Evolutionary conservation across 2,329 filamentous ascomycete genomes (phyloP), one percentile per base, ranked within the genome.

Genomic region (Bipolaris zeicola): DNA sequence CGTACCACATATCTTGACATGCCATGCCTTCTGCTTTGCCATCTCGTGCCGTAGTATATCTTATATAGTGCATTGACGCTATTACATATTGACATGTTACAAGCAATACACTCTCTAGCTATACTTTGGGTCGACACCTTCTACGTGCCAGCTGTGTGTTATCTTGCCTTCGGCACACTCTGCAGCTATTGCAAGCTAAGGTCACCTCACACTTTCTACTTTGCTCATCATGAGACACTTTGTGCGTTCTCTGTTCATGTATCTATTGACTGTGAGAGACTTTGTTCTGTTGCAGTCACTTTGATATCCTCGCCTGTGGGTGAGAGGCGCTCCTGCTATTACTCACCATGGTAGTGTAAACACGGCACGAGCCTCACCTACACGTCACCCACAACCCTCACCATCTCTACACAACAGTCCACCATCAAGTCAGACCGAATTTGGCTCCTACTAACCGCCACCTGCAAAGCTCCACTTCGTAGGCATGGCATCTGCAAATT

Each of bases 401-500:
- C 26, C 11, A 14, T 34, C 20, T 26, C 33, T 38, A 22, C 16
- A 45, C 1, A 20, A 8, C 34, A 37, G 5, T 18, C 28, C 34
- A 13, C 11, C 7, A 2, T 7, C 34, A 22, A 31, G 14, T n/a
- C 26, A 28, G 16, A 24, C 13, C 26, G 14, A 14, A 16, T 2
- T 10, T 24, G 11, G n/a, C 4, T n/a, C 34, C 28, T 43, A 18
- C 45, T 53, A 34, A 55, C 7, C 34, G 37, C n/a, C 22, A 4
- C 8, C 6, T 18, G 24, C 33, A 11, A 37, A 52, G 39, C 36
- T 24, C 14, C 20, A 24, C 41, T 10, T 6, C 31, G 46, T 33
- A 54, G 31, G 2, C 22, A 59, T 62, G 62, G 42, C 60, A n/a
- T 52, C 55, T 6, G 39, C 33, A 2, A 46, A 55, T 31, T 28